Evolutionary conservation across 2,329 filamentous ascomycete genomes (phyloP).

Genomic region (Pseudopyrenochaeta lycopersici): DNA sequence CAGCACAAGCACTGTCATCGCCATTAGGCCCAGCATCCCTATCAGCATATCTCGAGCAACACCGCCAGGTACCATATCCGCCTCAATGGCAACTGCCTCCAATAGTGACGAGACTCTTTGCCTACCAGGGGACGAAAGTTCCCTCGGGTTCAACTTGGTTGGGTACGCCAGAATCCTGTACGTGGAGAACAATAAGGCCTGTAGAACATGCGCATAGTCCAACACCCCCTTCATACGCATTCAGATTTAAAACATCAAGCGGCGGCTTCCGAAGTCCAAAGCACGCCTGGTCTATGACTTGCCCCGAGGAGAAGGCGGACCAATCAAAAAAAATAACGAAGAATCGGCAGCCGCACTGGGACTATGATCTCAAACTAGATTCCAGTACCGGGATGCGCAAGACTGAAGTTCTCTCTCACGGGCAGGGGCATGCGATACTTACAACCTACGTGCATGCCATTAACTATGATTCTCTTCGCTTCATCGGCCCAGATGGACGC

Average conservation of each 20-base stretch:
- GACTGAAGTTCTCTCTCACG: slow-evolving; percentile 30
- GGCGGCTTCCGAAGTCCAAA: slow-evolving; percentile 36
- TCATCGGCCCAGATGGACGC: slow-evolving; percentile 37
- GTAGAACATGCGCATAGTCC: slow-evolving; percentile 20
- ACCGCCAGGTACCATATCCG: slow-evolving; percentile 42
- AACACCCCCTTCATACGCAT: slow-evolving; percentile 25
- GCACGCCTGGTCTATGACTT: slow-evolving; percentile 39
- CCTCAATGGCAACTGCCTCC: slow-evolving; percentile 41
- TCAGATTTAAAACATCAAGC: slow-evolving; percentile 35
- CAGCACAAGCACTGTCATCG: slow-evolving; percentile 4
- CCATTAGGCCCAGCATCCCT: slow-evolving; percentile 19
- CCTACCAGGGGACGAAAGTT: slow-evolving; percentile 13
- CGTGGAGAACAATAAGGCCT: slow-evolving; percentile 33
- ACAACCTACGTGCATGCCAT: slow-evolving; percentile 41
- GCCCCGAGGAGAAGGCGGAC: not conserved
- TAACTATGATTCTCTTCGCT: slow-evolving; percentile 45
- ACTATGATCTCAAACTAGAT: slow-evolving; percentile 39
- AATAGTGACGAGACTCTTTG: slow-evolving; percentile 31
- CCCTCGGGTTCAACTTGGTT: slow-evolving; percentile 33
- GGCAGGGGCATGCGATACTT: slow-evolving; percentile 26
- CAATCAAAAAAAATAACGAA: slow-evolving; percentile 3
- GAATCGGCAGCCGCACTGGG: slow-evolving; percentile 24
- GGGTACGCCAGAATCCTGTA: slow-evolving; percentile 26
- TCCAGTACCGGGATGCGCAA: slow-evolving; percentile 31
- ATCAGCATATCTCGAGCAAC: slow-evolving; percentile 35